Conservation (phyloP, 768 basidiomycete species). For the Boletus rex-veris region DNA sequence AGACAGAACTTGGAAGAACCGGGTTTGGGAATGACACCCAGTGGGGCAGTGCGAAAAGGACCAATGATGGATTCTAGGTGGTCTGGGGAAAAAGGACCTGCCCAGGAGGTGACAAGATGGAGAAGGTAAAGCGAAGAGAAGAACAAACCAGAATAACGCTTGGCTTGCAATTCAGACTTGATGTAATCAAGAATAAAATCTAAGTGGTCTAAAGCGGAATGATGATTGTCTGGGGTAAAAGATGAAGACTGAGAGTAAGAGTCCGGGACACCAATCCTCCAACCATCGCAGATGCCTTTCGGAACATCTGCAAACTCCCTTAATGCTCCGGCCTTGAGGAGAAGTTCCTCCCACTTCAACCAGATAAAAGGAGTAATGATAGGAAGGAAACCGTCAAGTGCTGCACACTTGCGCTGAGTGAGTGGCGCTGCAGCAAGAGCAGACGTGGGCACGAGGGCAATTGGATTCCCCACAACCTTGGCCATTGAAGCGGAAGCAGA, state of each 20-base stretch:
- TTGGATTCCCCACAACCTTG: background rate
- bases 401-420: slow-evolving; percentile 19
- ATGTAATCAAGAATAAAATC: slow-evolving; percentile 10
- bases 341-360: slow-evolving; percentile 12
- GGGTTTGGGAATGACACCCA: no score
- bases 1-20: no score
- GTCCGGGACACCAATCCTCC: background rate
- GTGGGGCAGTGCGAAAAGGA: no score
- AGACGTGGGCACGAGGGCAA: background rate
- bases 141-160: no score
- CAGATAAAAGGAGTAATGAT: slow-evolving; percentile 24
- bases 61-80: no score
- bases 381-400: slow-evolving; percentile 11
- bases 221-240: background rate
- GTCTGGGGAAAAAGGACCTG: background rate
- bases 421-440: background rate
- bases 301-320: background rate
- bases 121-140: background rate
- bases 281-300: background rate
- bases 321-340: background rate
- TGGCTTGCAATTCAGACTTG: no score
- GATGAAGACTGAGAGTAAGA: background rate
- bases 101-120: rapidly evolving
- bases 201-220: rapidly evolving
- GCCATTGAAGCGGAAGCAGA: background rate